phyloP scores from a whole-genome alignment of 345 rosid species.

The Iberis pinnata region DNA sequence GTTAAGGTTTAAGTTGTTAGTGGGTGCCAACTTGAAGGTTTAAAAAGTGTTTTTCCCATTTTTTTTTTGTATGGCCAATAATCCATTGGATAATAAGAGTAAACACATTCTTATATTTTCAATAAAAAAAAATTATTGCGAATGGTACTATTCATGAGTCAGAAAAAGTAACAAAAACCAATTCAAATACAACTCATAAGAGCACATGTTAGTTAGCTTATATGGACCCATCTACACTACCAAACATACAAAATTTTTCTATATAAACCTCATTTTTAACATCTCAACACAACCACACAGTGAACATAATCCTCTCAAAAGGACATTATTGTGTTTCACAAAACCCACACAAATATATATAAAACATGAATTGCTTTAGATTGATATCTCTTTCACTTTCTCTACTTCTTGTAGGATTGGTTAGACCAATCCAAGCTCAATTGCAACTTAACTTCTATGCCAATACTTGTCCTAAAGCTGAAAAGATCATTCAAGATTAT shows the following conservation, averaged over 20 bases:
- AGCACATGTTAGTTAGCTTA: slow-evolving; percentile 33
- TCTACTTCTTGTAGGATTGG: slow-evolving; percentile 28
- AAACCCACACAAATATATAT: slow-evolving; percentile 20
- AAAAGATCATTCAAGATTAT: slow-evolving; percentile 49
- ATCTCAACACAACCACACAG: slow-evolving; percentile 18
- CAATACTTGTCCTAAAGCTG: slow-evolving; percentile 67
- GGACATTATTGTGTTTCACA: not conserved
- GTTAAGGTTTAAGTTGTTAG: too few relatives aligned
- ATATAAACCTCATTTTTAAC: slow-evolving; percentile 11
- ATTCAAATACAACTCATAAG: slow-evolving; percentile 10
- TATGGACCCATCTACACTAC: slow-evolving; percentile 22
- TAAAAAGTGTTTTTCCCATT: too few relatives aligned
- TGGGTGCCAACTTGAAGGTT: too few relatives aligned
- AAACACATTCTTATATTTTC: too few relatives aligned
- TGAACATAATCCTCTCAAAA: slow-evolving; percentile 11
- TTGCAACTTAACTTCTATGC: slow-evolving; percentile 51
- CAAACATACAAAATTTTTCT: slow-evolving; percentile 22
- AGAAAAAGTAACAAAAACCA: not conserved
- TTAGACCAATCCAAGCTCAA: slow-evolving; percentile 44
- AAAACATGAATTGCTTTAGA: slow-evolving; percentile 14
- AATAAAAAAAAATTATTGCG: not conserved
- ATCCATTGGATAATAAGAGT: too few relatives aligned
- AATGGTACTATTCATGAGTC: not conserved
- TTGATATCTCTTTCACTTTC: slow-evolving; percentile 15
- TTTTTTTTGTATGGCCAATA: too few relatives aligned